phyloP scores from a whole-genome alignment of 306 rosid species.

The Rubus idaeus region DNA sequence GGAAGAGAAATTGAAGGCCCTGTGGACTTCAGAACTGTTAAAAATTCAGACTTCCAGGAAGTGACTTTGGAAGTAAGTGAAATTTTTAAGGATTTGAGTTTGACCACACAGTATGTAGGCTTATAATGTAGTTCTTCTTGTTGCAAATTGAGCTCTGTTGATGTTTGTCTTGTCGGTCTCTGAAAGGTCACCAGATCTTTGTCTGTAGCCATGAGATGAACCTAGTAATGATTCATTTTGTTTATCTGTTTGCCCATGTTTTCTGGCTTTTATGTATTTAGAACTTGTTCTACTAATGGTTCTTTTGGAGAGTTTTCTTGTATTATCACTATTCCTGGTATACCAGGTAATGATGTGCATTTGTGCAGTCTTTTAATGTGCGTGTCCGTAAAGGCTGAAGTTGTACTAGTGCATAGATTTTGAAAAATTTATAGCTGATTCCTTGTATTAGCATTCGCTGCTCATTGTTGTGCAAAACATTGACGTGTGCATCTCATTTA shows the following conservation, averaged over 20 bases:
- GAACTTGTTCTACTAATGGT: neutral
- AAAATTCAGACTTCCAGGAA: constrained; percentile 87
- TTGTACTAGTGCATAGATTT: neutral
- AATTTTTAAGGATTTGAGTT: neutral
- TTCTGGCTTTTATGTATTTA: neutral
- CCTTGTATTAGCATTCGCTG: constrained; percentile 6
- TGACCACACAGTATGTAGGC: constrained; percentile 6
- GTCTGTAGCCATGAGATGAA: neutral
- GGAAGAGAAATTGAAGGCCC: constrained; percentile 76
- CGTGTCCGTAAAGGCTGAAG: neutral
- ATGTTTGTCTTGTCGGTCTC: neutral
- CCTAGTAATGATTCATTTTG: neutral
- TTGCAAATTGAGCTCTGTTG: constrained; percentile 7
- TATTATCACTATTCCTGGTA: no score
- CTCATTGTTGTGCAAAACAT: constrained; percentile 11
- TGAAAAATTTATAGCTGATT: neutral
- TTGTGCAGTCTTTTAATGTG: neutral
- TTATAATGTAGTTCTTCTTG: constrained; percentile 12
- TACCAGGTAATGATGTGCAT: neutral
- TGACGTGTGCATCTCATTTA: constrained; percentile 29
- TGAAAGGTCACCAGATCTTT: neutral
- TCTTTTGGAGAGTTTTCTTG: no score
- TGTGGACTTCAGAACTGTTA: constrained; percentile 60
- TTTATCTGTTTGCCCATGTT: neutral
- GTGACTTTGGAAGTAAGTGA: constrained; percentile 71